Percentiles rank a stretch among this genome's conserved stretches.
Evolutionary conservation across 495 filamentous ascomycete species (phyloP).

Genomic region (Aspergillus avenaceus): DNA sequence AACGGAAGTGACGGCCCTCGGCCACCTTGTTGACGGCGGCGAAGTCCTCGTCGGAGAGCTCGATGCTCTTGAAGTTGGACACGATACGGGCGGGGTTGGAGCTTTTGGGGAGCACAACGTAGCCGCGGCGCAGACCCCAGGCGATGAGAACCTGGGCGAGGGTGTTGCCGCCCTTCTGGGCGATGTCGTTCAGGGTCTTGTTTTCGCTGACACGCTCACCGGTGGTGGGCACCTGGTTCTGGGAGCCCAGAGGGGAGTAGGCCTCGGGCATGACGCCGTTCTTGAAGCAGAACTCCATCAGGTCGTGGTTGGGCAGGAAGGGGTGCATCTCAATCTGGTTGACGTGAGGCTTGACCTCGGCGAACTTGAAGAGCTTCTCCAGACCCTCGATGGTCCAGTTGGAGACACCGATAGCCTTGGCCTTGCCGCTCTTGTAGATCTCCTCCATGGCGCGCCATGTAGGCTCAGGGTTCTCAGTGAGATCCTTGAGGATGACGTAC

Average conservation of each 20-base stretch:
- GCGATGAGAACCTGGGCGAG: slow-evolving; percentile 63
- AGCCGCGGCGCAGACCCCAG: slow-evolving; percentile 69
- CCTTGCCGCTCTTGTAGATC: slow-evolving; percentile 65
- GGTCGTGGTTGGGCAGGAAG: slow-evolving; percentile 75
- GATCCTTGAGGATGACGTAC: slow-evolving; percentile 57
- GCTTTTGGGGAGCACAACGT: slow-evolving; percentile 69
- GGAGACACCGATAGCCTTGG: slow-evolving; percentile 79
- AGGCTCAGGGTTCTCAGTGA: slow-evolving; percentile 58
- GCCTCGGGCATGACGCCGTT: slow-evolving; percentile 69
- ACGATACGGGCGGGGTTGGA: slow-evolving; percentile 60
- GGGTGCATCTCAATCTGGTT: slow-evolving; percentile 94
- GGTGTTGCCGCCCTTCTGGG: slow-evolving; percentile 58
- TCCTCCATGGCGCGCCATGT: slow-evolving; percentile 81
- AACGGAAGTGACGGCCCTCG: slow-evolving; percentile 58
- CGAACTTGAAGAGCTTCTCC: slow-evolving; percentile 62
- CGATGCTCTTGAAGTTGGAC: slow-evolving; percentile 62
- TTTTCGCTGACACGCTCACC: slow-evolving; percentile 60
- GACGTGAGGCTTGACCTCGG: slow-evolving; percentile 62
- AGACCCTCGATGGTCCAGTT: slow-evolving; percentile 74
- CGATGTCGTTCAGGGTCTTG: slow-evolving; percentile 55
- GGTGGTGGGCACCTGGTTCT: slow-evolving; percentile 58
- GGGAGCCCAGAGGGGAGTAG: slow-evolving; percentile 71
- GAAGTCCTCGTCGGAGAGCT: slow-evolving; percentile 51
- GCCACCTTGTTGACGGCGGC: slow-evolving; percentile 57
- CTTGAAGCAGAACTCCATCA: slow-evolving; percentile 66